Percentiles rank a stretch among this genome's conserved stretches.
phyloP scores from a whole-genome alignment of 1,284 basidiomycete genomes.

The Cystobasidiaceae sp. region DNA sequence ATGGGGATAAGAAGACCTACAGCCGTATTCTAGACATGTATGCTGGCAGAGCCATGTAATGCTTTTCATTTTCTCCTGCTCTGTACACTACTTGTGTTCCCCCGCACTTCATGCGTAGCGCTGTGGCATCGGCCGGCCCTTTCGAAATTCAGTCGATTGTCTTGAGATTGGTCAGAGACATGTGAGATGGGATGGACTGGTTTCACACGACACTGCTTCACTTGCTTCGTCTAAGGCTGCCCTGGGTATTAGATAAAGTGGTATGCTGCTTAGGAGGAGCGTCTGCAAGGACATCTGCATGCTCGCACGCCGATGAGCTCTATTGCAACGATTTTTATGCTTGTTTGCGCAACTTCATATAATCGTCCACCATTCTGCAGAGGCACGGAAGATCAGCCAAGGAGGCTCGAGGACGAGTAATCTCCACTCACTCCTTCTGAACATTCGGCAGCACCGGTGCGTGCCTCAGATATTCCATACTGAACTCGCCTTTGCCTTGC shows the following conservation, averaged over 20 bases:
- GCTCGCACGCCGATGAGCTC: neutral
- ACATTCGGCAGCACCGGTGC: slow-evolving; percentile 81
- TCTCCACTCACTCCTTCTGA: slow-evolving; percentile 72
- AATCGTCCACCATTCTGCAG: slow-evolving; percentile 27
- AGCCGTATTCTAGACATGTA: slow-evolving; percentile 10
- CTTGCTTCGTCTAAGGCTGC: too few species aligned
- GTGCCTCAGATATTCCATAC: slow-evolving; percentile 51
- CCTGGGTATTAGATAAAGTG: too few species aligned
- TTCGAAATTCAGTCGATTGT: too few species aligned
- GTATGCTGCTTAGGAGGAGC: too few species aligned
- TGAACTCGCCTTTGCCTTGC: slow-evolving; percentile 74
- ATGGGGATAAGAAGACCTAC: neutral
- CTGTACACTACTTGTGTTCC: too few species aligned
- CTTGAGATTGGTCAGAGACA: too few species aligned
- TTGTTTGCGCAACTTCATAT: slow-evolving; percentile 22
- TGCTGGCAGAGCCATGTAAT: slow-evolving; percentile 13
- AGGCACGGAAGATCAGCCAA: neutral
- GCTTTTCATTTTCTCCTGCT: too few species aligned
- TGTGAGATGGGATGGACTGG: too few species aligned
- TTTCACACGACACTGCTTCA: too few species aligned
- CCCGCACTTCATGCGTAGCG: too few species aligned
- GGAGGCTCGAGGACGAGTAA: neutral
- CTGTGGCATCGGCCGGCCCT: too few species aligned
- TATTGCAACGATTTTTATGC: slow-evolving; percentile 3
- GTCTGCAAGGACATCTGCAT: too few species aligned